Evolutionary conservation across 2,329 filamentous ascomycete genomes (phyloP).

Genomic region (Penicillium nordicum): DNA sequence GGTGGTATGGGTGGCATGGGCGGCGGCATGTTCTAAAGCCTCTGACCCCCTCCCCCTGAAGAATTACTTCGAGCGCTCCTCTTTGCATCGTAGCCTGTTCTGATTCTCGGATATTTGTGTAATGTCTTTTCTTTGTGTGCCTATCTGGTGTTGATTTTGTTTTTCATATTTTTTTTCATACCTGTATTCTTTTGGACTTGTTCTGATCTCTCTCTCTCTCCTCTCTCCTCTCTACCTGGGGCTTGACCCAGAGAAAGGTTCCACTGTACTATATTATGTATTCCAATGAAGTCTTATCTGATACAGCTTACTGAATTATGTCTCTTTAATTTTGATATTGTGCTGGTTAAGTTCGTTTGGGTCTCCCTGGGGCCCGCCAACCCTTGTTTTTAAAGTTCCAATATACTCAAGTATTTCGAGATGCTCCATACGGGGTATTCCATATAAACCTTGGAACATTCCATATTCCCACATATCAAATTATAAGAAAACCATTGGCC

Average conservation of each 20-base stretch:
- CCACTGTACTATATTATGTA: slow-evolving; percentile 27
- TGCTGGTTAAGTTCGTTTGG: background rate
- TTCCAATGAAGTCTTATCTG: slow-evolving; percentile 9
- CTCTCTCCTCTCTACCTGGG: slow-evolving; percentile 19
- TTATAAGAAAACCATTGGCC: background rate
- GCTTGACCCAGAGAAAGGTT: slow-evolving; percentile 15
- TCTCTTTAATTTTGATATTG: background rate
- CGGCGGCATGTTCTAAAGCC: slow-evolving; percentile 61
- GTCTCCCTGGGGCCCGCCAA: no score
- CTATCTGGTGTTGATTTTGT: slow-evolving; percentile 20
- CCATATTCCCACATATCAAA: background rate
- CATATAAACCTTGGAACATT: background rate
- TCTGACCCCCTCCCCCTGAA: slow-evolving; percentile 9
- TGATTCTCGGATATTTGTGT: slow-evolving; percentile 25
- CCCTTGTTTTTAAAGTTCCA: background rate
- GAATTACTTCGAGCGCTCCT: slow-evolving; percentile 27
- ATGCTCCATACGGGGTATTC: background rate
- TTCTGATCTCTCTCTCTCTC: slow-evolving; percentile 2
- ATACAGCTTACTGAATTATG: background rate
- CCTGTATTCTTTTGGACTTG: slow-evolving; percentile 23
- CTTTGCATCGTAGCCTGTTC: slow-evolving; percentile 36
- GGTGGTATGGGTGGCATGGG: slow-evolving; percentile 62
- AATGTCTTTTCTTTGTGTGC: slow-evolving; percentile 24
- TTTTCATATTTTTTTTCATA: slow-evolving; percentile 17
- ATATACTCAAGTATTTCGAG: no score